Conservation (phyloP, 2,329 filamentous ascomycete genomes). For the Aulographum hederae region DNA sequence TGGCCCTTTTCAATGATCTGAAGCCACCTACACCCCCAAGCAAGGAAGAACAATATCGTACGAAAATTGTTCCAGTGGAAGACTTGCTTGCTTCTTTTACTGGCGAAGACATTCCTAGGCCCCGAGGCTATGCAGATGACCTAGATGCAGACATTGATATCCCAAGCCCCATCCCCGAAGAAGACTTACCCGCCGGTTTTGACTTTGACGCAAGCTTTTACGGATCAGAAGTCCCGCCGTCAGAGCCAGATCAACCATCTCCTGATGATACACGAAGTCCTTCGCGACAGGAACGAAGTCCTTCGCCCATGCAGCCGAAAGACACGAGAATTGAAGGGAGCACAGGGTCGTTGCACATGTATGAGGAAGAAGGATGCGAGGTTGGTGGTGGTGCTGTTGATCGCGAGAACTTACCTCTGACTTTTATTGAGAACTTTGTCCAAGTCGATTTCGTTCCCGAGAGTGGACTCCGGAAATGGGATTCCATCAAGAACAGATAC, state of each 20-base stretch:
- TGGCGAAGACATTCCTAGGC: slow-evolving; percentile 60
- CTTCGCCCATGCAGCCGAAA: not conserved
- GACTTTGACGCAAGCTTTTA: slow-evolving; percentile 39
- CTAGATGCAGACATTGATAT: slow-evolving; percentile 18
- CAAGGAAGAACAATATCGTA: slow-evolving; percentile 58
- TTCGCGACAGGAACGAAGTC: too few species aligned
- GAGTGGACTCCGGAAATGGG: slow-evolving; percentile 55
- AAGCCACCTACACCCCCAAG: slow-evolving; percentile 69
- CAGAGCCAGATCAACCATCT: slow-evolving; percentile 14
- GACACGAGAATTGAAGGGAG: slow-evolving; percentile 27
- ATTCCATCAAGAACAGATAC: slow-evolving; percentile 59
- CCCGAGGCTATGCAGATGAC: slow-evolving; percentile 37
- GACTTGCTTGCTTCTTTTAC: slow-evolving; percentile 84
- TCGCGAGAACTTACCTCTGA: too few species aligned
- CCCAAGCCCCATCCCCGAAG: too few species aligned
- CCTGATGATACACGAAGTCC: not conserved
- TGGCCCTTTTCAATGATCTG: slow-evolving; percentile 60
- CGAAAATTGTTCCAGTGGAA: slow-evolving; percentile 67
- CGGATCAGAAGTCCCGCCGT: slow-evolving; percentile 22
- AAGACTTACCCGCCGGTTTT: slow-evolving; percentile 20
- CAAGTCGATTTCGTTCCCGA: not conserved
- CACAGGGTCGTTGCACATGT: slow-evolving; percentile 25
- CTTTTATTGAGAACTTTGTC: too few species aligned
- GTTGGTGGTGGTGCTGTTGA: too few species aligned
- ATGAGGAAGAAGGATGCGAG: not conserved